A percentile compares a stretch with the other conserved stretches of the same genome.
Evolutionary conservation across 306 rosid genomes (phyloP).

Genomic region (Cicer cuneatum): DNA sequence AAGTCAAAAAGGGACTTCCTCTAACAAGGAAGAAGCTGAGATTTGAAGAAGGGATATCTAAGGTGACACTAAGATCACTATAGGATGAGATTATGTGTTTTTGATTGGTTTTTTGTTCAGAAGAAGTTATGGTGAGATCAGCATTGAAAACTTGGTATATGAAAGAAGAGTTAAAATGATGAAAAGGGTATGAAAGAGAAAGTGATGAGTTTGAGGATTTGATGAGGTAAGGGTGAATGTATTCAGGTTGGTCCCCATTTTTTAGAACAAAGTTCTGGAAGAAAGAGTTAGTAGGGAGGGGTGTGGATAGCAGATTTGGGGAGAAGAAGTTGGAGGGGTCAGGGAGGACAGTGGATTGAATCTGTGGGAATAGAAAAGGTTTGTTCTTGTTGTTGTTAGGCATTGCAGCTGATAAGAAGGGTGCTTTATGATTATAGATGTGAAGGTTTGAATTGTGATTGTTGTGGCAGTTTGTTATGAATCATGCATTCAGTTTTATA

Average conservation of each 20-base stretch:
- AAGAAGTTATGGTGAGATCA: conserved; percentile 70
- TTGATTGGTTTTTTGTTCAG: conserved; percentile 12
- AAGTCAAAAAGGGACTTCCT: conserved; percentile 82
- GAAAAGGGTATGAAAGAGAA: conserved; percentile 73
- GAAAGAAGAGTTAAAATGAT: conserved; percentile 47
- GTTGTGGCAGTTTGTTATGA: background rate
- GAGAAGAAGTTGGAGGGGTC: conserved; percentile 88
- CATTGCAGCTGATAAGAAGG: conserved; percentile 18
- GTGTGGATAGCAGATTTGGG: conserved; percentile 59
- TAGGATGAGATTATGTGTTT: conserved; percentile 67
- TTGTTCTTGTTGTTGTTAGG: background rate
- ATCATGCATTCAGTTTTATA: background rate
- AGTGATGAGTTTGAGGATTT: conserved; percentile 70
- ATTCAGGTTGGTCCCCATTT: conserved; percentile 83
- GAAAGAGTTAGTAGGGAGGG: conserved; percentile 92
- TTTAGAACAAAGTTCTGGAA: conserved; percentile 82
- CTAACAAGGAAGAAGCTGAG: conserved; percentile 72
- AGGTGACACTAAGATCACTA: conserved; percentile 73
- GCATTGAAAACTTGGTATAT: conserved; percentile 64
- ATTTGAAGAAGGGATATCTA: conserved; percentile 76
- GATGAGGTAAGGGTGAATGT: conserved; percentile 81
- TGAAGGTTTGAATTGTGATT: background rate
- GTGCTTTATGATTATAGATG: background rate
- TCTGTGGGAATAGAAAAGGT: conserved; percentile 69
- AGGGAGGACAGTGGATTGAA: conserved; percentile 73